Percentiles rank a stretch among this genome's conserved stretches.
These are phyloP conservation scores for Paracorniculantispora psalliotae DNA, from an alignment of 2,329 filamentous ascomycete species.

Conservation along the genomic window DNA sequence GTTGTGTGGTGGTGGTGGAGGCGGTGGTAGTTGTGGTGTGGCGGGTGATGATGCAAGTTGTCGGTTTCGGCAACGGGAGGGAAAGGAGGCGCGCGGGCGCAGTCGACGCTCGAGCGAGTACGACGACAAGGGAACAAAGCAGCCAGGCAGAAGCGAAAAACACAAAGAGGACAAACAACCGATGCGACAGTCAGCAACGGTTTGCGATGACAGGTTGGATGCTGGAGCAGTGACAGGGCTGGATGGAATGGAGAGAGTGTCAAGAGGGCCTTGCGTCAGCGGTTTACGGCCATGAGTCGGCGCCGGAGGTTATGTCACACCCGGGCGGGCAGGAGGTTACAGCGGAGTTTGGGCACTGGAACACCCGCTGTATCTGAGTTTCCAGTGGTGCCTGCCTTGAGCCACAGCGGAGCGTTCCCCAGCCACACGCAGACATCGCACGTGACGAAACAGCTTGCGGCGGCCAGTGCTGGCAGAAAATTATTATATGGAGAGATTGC, in stretches of 20 bases:
- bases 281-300: background rate
- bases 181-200: background rate
- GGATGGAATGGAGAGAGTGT: background rate
- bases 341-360: background rate
- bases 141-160: background rate
- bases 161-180: background rate
- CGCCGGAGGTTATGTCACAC: background rate
- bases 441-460: background rate
- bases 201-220: background rate
- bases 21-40: conserved; percentile 13
- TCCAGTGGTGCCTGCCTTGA: too few species aligned
- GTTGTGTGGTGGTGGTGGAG: background rate
- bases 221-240: background rate
- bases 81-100: background rate
- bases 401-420: background rate
- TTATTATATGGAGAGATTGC: background rate
- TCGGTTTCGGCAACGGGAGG: background rate
- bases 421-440: background rate
- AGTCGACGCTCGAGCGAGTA: background rate
- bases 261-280: conserved; percentile 9
- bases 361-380: background rate
- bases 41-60: conserved; percentile 14
- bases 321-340: background rate
- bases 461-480: background rate
- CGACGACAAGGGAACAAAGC: background rate